Conservation (phyloP, 805 yeast genomes). For the Metschnikowia kofuensis region DNA sequence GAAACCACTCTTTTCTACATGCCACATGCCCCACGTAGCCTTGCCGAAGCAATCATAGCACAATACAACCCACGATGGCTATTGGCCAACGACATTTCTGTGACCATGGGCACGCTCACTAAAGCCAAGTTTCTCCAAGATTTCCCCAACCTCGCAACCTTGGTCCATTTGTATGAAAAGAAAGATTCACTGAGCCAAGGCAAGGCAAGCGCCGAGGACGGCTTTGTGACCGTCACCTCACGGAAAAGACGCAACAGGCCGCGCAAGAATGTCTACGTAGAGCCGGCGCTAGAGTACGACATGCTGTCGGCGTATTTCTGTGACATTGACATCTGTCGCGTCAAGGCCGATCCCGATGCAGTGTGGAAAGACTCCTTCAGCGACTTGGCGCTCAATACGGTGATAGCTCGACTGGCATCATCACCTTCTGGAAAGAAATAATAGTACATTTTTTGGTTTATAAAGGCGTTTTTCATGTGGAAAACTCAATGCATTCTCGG, state of each 20-base stretch:
- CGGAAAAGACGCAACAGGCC: constrained; percentile 17
- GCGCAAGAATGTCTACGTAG: constrained; percentile 24
- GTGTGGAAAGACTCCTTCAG: constrained; percentile 19
- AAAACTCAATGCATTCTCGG: constrained; percentile 9
- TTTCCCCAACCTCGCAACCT: constrained; percentile 44
- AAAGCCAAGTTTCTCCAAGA: constrained; percentile 38
- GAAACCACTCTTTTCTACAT: constrained; percentile 50
- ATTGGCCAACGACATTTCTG: constrained; percentile 50
- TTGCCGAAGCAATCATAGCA: constrained; percentile 43
- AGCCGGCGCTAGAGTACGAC: constrained; percentile 33
- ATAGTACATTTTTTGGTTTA: not conserved
- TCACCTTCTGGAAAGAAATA: not conserved
- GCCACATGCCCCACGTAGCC: constrained; percentile 70
- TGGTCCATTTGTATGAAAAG: constrained; percentile 24
- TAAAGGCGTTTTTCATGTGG: not conserved
- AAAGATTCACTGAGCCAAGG: not conserved
- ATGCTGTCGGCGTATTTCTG: constrained; percentile 31
- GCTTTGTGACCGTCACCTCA: constrained; percentile 22
- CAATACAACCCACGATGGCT: constrained; percentile 34
- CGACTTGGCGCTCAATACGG: constrained; percentile 16
- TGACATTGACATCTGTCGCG: constrained; percentile 18
- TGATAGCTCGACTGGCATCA: not conserved
- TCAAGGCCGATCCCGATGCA: constrained; percentile 24
- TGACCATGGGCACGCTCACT: constrained; percentile 54
- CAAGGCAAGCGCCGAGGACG: constrained; percentile 19